phyloP scores from a whole-genome alignment of 2,329 filamentous ascomycete species.

The Phialophora tarda region DNA sequence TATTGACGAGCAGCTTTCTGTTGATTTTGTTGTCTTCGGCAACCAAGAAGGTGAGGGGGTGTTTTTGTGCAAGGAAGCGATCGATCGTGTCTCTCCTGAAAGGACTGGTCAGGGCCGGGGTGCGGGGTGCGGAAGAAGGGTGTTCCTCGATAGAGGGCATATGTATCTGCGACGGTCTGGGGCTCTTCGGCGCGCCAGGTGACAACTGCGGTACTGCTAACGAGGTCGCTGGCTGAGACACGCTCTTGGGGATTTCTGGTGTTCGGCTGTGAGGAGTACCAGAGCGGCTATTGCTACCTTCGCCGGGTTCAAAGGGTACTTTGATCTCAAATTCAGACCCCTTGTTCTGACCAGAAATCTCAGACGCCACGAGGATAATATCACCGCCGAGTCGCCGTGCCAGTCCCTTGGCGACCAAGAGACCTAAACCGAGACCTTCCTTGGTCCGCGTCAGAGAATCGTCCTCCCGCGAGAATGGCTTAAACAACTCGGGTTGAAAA shows the following conservation, averaged over 20 bases:
- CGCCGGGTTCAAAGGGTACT: constrained; percentile 62
- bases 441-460: constrained; percentile 69
- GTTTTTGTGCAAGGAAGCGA: constrained; percentile 62
- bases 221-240: constrained; percentile 14
- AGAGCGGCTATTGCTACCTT: constrained; percentile 54
- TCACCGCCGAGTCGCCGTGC: constrained; percentile 72
- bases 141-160: constrained; percentile 7
- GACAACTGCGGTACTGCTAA: constrained; percentile 31
- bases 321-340: constrained; percentile 73
- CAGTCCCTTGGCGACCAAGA: constrained; percentile 74
- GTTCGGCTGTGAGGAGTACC: constrained; percentile 56
- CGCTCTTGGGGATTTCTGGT: constrained; percentile 32
- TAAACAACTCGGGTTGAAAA: constrained; percentile 71
- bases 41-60: constrained; percentile 70
- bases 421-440: constrained; percentile 71
- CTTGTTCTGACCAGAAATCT: constrained; percentile 63
- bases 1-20: constrained; percentile 68
- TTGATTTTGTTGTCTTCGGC: constrained; percentile 77
- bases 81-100: constrained; percentile 48
- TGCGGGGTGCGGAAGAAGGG: not conserved
- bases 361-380: constrained; percentile 67
- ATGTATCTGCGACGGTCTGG: constrained; percentile 7
- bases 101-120: constrained; percentile 6
- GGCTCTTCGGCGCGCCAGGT: constrained; percentile 42
- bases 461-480: constrained; percentile 72